phyloP scores from a whole-genome alignment of 441 rosid species.

The Pelargonium myrrhifolium region DNA sequence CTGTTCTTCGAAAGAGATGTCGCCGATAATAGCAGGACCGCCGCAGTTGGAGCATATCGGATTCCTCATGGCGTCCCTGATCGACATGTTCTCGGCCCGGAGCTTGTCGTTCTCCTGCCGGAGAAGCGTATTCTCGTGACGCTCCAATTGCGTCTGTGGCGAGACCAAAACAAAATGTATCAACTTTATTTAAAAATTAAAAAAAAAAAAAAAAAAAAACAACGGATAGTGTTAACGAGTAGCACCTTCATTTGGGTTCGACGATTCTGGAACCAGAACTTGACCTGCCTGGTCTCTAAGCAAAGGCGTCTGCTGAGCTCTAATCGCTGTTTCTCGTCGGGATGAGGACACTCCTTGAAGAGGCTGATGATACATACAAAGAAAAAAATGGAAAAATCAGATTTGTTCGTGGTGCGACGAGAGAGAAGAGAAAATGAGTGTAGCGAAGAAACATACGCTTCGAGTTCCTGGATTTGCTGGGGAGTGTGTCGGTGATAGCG shows the following conservation, averaged over 20 bases:
- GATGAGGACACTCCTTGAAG: conserved; percentile 95
- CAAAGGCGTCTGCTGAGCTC: conserved; percentile 79
- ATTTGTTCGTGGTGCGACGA: not conserved
- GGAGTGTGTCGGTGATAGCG: conserved; percentile 92
- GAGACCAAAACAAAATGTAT: not conserved
- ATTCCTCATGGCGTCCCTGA: conserved; percentile 67
- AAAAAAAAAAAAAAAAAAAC: no score
- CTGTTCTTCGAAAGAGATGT: conserved; percentile 75
- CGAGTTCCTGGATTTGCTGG: conserved; percentile 86
- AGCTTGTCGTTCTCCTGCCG: conserved; percentile 81
- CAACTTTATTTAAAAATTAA: conserved; percentile 8
- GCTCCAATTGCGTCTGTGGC: conserved; percentile 67
- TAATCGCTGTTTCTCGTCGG: conserved; percentile 82
- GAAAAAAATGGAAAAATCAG: not conserved
- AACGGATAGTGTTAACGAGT: not conserved
- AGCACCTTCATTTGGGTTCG: conserved; percentile 95
- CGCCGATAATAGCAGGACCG: conserved; percentile 71
- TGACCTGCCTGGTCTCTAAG: conserved; percentile 82
- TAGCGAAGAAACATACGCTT: conserved; percentile 27
- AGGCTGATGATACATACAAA: conserved; percentile 31
- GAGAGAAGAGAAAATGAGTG: not conserved
- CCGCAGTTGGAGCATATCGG: conserved; percentile 86
- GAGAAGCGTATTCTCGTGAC: conserved; percentile 77
- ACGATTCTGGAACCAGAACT: conserved; percentile 97
- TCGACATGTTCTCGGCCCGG: conserved; percentile 70